Base-by-base conservation (phyloP, 2,329 filamentous ascomycete genomes). In the Aspergillus neoniger region DNA sequence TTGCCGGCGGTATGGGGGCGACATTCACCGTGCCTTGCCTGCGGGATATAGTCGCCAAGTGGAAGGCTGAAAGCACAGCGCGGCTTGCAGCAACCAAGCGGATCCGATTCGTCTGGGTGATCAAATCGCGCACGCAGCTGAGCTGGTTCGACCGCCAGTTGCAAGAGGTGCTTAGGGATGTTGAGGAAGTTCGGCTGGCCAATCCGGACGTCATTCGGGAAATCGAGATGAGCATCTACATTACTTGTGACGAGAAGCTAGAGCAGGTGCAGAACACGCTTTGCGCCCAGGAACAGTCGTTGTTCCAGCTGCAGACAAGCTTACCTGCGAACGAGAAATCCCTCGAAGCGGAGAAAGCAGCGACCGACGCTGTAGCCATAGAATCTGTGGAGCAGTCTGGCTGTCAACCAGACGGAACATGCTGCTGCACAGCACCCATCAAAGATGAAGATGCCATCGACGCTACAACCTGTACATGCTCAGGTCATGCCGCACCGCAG, bases 1-100 rank as follows among this genome's bases (percentile, higher is more conserved):
- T 88, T 8, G 85, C 86, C 7, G 85, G 85, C 21, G 84, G 84
- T 17, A 87, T 83, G 49, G 87, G 87, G 2, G 83, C 82, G 23
- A 85, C 84, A 0, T 88, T 85, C 65, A 83, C 81, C 0, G 68
- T 85, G 10, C 85, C 86, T 0, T 69, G 86, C 2, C 74, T 87
- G 38, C 79, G 85, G 25, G 81, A 86, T 54, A 74, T 88, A n/a
- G 72, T 86, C 1, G 72, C 77, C n/a, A 76, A 72, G 23, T 83
- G 78, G 79, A 75, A 68, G 41, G 69, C 67, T 48, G 74, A 78
- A 66, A 36, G 58, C 62, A 2, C 32, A 68, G 30, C 25, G 51
- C 57, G 68, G 3, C 67, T 76, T 6, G 68, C 74, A 5, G 80
- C 79, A 6, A 84, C 82, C 0, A 78, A 82, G 48, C 76, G 79